These are phyloP conservation scores for Fusarium sp. DNA, from an alignment of 2,329 filamentous ascomycete genomes.

Conservation along the genomic window DNA sequence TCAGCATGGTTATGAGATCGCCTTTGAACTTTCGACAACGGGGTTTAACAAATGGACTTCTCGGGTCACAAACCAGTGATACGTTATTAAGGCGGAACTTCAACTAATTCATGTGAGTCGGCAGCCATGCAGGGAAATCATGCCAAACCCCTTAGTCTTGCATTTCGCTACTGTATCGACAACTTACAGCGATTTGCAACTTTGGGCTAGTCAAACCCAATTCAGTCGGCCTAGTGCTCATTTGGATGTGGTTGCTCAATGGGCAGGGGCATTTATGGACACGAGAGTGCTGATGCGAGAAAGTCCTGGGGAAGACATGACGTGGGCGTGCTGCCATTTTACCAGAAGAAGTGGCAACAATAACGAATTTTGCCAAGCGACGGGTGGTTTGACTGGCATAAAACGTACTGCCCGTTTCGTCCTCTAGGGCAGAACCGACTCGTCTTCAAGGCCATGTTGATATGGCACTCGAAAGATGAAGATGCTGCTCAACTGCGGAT, in stretches of 20 bases:
- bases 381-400: neutral
- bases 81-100: slow-evolving; percentile 29
- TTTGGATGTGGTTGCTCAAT: slow-evolving; percentile 14
- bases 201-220: slow-evolving; percentile 23
- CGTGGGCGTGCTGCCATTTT: neutral
- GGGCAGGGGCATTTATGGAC: slow-evolving; percentile 16
- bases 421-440: neutral
- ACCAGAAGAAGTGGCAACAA: slow-evolving; percentile 14
- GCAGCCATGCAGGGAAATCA: slow-evolving; percentile 50
- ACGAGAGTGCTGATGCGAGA: slow-evolving; percentile 37
- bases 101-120: slow-evolving; percentile 53
- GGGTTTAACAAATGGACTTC: slow-evolving; percentile 25
- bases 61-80: slow-evolving; percentile 15
- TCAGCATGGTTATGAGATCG: slow-evolving; percentile 29
- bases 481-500: slow-evolving; percentile 22
- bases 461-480: slow-evolving; percentile 4
- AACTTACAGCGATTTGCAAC: slow-evolving; percentile 31
- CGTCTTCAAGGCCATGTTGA: neutral
- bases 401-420: neutral
- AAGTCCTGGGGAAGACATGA: slow-evolving; percentile 26
- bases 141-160: slow-evolving; percentile 45
- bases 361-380: neutral
- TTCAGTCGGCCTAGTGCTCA: slow-evolving; percentile 18
- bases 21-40: slow-evolving; percentile 35
- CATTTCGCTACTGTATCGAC: slow-evolving; percentile 32